Base-by-base conservation (phyloP, 345 rosid species). In the Lagerstroemia speciosa region DNA sequence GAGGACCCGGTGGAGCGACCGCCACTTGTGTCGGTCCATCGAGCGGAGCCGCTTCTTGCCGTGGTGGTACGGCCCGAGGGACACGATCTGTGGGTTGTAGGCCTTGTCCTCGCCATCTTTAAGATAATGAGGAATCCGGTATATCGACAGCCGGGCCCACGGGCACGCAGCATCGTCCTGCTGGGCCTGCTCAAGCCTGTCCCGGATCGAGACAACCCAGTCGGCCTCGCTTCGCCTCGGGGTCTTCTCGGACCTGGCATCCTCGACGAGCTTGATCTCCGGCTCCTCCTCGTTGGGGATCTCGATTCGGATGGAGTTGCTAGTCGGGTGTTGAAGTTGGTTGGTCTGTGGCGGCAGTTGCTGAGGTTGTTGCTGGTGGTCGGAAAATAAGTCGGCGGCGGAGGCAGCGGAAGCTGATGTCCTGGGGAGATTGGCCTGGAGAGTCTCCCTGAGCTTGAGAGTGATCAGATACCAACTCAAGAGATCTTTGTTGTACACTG, bases 11-110 rank as follows among this genome's bases (percentile, higher is more conserved):
- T 83, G 78, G 63, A 93, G 87, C 12, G 90, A 80, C 2, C 92
- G 89, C 93, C 96, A 93, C 73, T 93, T 90, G 74, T 90, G 97
- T 38, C 80, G 82, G 27, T 90, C 96, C 94, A 89, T 86, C 58
- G 82, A 82, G 41, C 89, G 83, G 2, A 89, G 83, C 8, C 88
- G 87, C 70, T 71, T 82, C 82, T 83, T 87, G 17, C 86, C 88
- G 12, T 87, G 92, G 73, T 93, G 93, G 76, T 87, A 90, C 17
- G 98, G 97, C 72, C 96, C 96, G 48, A 90, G 62, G 7, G 97
- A 93, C 50, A 85, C 88, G 7, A 79, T 83, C 72, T 90, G 98
- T 30, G 98, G 98, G 22, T 82, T 78, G 71, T 85, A 85, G 33
- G 91, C 92, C 61, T 82, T 89, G 73, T 89, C 86, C 65, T 93